Conservation (phyloP, 495 filamentous ascomycete species). For the Xylaria grammica region DNA sequence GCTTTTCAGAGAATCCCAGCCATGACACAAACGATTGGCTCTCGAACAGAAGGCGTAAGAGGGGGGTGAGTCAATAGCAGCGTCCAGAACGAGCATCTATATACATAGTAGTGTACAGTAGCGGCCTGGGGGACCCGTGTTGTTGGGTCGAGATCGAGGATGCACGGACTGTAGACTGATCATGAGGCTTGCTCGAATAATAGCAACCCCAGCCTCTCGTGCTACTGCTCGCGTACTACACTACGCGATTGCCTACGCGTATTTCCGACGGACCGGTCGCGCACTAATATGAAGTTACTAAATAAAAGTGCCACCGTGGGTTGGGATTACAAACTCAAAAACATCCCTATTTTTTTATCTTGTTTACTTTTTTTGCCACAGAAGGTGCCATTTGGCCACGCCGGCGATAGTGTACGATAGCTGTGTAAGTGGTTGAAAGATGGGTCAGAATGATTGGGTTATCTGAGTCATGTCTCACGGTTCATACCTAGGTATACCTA, state of each 20-base stretch:
- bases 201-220: no score
- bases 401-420: neutral
- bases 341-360: no score
- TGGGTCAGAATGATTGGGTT: neutral
- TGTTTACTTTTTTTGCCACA: neutral
- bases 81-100: no score
- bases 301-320: no score
- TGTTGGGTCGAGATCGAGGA: constrained; percentile 16
- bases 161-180: constrained; percentile 7
- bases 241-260: neutral
- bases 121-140: constrained; percentile 13
- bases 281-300: neutral
- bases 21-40: constrained; percentile 5
- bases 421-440: neutral
- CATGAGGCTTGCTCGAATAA: neutral
- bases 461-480: constrained; percentile 5
- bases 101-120: neutral
- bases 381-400: no score
- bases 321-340: no score
- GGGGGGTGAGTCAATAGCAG: neutral
- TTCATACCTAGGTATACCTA: neutral
- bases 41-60: neutral
- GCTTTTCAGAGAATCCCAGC: neutral
- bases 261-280: constrained; percentile 5
- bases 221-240: no score